A percentile compares a stretch with the other conserved stretches of the same genome.
phyloP scores from a whole-genome alignment of 179 eudicot species.

The Patellifolia procumbens region DNA sequence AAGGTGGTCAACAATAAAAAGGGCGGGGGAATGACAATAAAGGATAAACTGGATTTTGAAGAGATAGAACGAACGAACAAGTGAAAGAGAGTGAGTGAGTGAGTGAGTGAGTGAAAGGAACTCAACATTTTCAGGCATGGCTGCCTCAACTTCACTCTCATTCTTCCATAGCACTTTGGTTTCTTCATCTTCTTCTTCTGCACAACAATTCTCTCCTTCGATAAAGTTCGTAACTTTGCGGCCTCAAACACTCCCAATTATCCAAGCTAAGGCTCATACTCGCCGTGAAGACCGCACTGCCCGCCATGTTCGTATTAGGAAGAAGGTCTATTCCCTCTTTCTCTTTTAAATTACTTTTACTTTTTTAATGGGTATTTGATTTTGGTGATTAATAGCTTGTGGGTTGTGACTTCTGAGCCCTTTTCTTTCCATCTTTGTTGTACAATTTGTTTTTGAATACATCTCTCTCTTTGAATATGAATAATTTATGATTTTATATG shows the following conservation, averaged over 20 bases:
- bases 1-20: slow-evolving; percentile 18
- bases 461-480: not conserved
- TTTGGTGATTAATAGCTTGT: slow-evolving; percentile 5
- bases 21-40: slow-evolving; percentile 1
- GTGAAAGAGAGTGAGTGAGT: slow-evolving; percentile 21
- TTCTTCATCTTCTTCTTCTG: slow-evolving; percentile 30
- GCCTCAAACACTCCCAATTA: slow-evolving; percentile 37
- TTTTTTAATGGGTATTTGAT: not conserved
- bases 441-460: not conserved
- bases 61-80: not conserved
- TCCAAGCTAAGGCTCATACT: slow-evolving; percentile 55
- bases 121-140: slow-evolving; percentile 35
- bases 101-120: slow-evolving; percentile 6
- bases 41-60: not conserved
- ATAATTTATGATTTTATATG: not conserved
- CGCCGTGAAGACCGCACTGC: slow-evolving; percentile 70
- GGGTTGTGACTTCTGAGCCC: not conserved
- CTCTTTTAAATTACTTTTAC: not conserved
- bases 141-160: slow-evolving; percentile 49
- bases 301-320: slow-evolving; percentile 72
- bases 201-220: slow-evolving; percentile 21
- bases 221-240: slow-evolving; percentile 29
- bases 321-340: slow-evolving; percentile 52
- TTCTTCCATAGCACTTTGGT: slow-evolving; percentile 41
- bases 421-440: not conserved